Base-by-base conservation (phyloP, 75 land plant species). In the Selaginella moellendorffii region DNA sequence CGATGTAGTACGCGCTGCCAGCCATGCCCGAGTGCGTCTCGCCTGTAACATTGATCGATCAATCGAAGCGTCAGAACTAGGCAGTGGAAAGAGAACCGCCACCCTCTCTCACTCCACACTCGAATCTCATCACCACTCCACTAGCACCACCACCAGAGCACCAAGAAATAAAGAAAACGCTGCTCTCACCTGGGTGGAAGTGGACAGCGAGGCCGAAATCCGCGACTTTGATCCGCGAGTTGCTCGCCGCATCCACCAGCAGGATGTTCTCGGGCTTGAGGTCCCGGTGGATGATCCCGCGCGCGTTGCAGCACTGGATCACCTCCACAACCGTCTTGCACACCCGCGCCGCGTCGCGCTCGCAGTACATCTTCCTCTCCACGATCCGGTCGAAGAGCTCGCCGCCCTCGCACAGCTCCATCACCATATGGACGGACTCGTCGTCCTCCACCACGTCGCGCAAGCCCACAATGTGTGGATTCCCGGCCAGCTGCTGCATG, bases 1-100 rank as follows among this genome's bases (percentile, higher is more conserved):
- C 91, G 53, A 87, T 78, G 76, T 87, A 87, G 20, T 85, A 82
- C 27, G 87, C 84, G 68, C 90, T 86, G 30, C 90, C 90, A 67
- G 77, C 90, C 51, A 84, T 54, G 61, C 90, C 91, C 42, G 77
- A 60, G 30, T 84, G 53, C 24, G 24, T 75, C 64, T 87, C 82
- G 63, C 91, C 88, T 84, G 82, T 20, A n/a, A n/a, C n/a, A n/a
- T n/a, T n/a, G n/a, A n/a, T n/a, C n/a, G n/a, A n/a, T n/a, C n/a
- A n/a, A n/a, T n/a, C n/a, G n/a, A n/a, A n/a, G n/a, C n/a, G n/a
- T n/a, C n/a, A n/a, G n/a, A n/a, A n/a, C n/a, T n/a, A n/a, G n/a
- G n/a, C n/a, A n/a, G n/a, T n/a, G n/a, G n/a, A n/a, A n/a, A n/a
- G n/a, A n/a, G n/a, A n/a, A n/a, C n/a, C n/a, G n/a, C n/a, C n/a